Conservation (phyloP, 768 basidiomycete species). For the Astraeus odoratus region DNA sequence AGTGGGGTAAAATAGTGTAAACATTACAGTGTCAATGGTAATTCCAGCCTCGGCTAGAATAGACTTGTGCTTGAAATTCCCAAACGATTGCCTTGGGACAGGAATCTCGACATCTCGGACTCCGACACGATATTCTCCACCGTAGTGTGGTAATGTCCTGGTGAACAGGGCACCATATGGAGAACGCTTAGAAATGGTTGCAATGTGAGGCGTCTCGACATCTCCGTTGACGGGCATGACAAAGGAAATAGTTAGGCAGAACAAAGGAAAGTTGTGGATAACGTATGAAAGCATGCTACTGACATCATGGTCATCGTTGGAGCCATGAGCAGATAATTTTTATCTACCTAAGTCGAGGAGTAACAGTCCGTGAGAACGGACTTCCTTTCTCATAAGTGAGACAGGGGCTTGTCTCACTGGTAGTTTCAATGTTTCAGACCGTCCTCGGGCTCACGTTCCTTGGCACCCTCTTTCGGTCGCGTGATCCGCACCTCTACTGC, state of each 20-base stretch:
- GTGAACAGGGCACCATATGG: slow-evolving; percentile 15
- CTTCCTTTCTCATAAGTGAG: slow-evolving; percentile 1
- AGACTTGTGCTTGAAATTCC: slow-evolving; percentile 20
- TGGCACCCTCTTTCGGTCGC: background rate
- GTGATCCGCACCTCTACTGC: slow-evolving; percentile 21
- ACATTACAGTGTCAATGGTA: slow-evolving; percentile 23
- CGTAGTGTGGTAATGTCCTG: slow-evolving; percentile 24
- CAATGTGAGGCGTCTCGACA: background rate
- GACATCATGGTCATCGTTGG: too few species aligned
- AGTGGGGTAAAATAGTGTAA: slow-evolving; percentile 28
- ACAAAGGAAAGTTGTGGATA: too few species aligned
- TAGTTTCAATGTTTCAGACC: slow-evolving; percentile 3
- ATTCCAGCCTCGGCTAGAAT: slow-evolving; percentile 20
- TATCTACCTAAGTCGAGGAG: too few species aligned
- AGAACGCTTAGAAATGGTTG: background rate
- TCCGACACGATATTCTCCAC: slow-evolving; percentile 25
- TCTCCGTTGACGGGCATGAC: background rate
- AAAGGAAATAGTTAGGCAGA: background rate
- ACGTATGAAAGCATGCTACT: too few species aligned
- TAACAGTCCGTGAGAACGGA: background rate
- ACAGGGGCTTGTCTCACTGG: background rate
- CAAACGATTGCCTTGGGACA: slow-evolving; percentile 17
- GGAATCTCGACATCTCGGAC: slow-evolving; percentile 29
- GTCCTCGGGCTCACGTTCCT: background rate
- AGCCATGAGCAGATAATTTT: too few species aligned